Base-by-base conservation (phyloP, 1,284 basidiomycete genomes). In the Sanghuangporus weigelae region DNA sequence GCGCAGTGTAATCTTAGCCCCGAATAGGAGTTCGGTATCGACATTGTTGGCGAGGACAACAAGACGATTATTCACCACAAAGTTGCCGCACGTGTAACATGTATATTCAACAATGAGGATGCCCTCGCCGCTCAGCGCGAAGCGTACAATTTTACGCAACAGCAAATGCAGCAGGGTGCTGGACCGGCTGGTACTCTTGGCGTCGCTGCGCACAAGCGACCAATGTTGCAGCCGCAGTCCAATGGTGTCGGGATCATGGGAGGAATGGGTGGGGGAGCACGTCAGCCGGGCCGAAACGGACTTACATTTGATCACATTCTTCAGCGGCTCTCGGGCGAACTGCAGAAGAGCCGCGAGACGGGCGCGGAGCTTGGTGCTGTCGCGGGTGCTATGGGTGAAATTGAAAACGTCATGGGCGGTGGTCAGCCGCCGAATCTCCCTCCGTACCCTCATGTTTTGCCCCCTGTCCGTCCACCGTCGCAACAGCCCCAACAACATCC, bases 21-120 rank as follows among this genome's bases (percentile, higher is more conserved):
- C 31, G 36, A 49, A 26, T 26, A 95, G 93, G 96, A 98, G 85
- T 98, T 98, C 73, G 96, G 96, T 66, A 99, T 99, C 73, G 97
- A 99, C 78, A 99, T 99, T 67, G 92, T 98, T 63, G 94, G 94
- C 66, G 96, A 99, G 73, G 97, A 99, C 79, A 98, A 97, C 82
- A 95, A 95, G 77, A 95, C 95, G 0, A 95, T 98, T 67, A 90
- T 99, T 56, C 96, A 99, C 76, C 96, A 98, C 80, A 98, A 98
- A 75, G 97, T 99, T 46, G 93, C 96, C 10, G 95, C 95, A 12
- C 92, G 93, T 50, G 94, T 95, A 39, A 86, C 95, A 65, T 93
- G 96, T 68, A 87, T 97, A 8, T 87, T 96, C 71, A 87, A 82
- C 0, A 88, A 93, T 46, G 92, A 95, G 64, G 96, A 99, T 71